A percentile compares a stretch with the other conserved stretches of the same genome.
Evolutionary conservation across 1,284 basidiomycete species (phyloP).

Genomic region (Cystobasidiaceae sp.): DNA sequence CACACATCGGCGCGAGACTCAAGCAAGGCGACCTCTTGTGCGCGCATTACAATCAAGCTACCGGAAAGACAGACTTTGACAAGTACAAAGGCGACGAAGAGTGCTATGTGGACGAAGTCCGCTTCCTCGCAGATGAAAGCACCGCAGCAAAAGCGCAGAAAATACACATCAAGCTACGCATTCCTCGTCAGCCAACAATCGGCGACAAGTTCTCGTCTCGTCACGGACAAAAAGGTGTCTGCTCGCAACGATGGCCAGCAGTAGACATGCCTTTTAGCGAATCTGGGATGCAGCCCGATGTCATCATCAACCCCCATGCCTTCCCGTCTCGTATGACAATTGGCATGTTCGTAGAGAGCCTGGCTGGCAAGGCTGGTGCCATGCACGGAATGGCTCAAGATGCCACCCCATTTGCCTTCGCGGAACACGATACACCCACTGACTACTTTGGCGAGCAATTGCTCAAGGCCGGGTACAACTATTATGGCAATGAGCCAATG

Average conservation of each 20-base stretch:
- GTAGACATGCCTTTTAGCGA: slow-evolving; percentile 99
- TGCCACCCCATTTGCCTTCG: slow-evolving; percentile 97
- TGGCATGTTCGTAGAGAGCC: slow-evolving; percentile 98
- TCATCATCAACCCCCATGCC: slow-evolving; percentile 99
- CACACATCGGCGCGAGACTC: slow-evolving; percentile 67
- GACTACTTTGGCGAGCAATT: slow-evolving; percentile 98
- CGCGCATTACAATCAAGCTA: slow-evolving; percentile 83
- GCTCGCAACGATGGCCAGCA: slow-evolving; percentile 97
- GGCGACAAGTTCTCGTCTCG: slow-evolving; percentile 99
- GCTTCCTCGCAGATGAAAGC: slow-evolving; percentile 72
- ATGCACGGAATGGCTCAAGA: slow-evolving; percentile 98
- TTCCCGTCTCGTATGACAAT: slow-evolving; percentile 99
- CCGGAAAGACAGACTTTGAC: slow-evolving; percentile 73
- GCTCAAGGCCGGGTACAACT: slow-evolving; percentile 90
- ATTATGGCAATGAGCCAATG: slow-evolving; percentile 99
- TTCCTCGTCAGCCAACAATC: slow-evolving; percentile 92
- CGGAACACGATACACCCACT: slow-evolving; percentile 89
- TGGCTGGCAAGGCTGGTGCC: slow-evolving; percentile 96
- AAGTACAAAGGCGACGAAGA: slow-evolving; percentile 97
- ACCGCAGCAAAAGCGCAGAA: slow-evolving; percentile 87
- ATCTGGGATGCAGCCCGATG: slow-evolving; percentile 97
- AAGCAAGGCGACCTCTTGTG: slow-evolving; percentile 71
- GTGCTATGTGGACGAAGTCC: slow-evolving; percentile 86
- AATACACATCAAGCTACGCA: slow-evolving; percentile 86
- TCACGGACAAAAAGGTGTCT: slow-evolving; percentile 99